These are phyloP conservation scores for Yamadazyma songkhlaensis DNA, from an alignment of 1,139 yeast species.

Conservation along the genomic window DNA sequence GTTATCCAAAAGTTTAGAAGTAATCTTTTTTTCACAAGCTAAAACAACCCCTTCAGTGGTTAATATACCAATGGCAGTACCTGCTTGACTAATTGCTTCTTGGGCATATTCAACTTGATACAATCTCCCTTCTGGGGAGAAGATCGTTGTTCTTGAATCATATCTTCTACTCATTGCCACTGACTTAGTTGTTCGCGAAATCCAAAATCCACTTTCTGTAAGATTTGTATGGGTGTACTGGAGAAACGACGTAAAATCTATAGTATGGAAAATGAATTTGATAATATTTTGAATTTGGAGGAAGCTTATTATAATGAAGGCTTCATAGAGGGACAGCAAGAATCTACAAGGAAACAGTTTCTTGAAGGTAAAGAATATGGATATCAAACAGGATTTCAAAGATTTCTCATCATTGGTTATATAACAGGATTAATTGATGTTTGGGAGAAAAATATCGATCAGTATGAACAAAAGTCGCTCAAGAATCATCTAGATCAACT, in stretches of 20 bases:
- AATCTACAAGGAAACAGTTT: conserved; percentile 38
- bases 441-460: conserved; percentile 26
- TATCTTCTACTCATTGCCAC: conserved; percentile 47
- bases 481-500: conserved; percentile 29
- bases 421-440: conserved; percentile 50
- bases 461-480: conserved; percentile 19
- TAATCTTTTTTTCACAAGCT: conserved; percentile 95
- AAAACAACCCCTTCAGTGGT: conserved; percentile 91
- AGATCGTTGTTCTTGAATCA: conserved; percentile 98
- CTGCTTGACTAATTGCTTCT: conserved; percentile 97
- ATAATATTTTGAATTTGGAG: conserved; percentile 52
- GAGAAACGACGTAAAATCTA: conserved; percentile 5
- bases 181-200: not conserved
- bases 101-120: conserved; percentile 96
- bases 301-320: conserved; percentile 64
- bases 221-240: not conserved
- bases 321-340: conserved; percentile 50
- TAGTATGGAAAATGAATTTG: conserved; percentile 23
- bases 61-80: conserved; percentile 94
- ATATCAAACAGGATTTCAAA: conserved; percentile 73
- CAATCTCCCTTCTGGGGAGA: conserved; percentile 97
- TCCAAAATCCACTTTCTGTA: not conserved
- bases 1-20: conserved; percentile 87
- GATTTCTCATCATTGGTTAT: conserved; percentile 63
- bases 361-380: conserved; percentile 78